phyloP scores from a whole-genome alignment of 495 filamentous ascomycete species.

The Penicillium riverlandense region DNA sequence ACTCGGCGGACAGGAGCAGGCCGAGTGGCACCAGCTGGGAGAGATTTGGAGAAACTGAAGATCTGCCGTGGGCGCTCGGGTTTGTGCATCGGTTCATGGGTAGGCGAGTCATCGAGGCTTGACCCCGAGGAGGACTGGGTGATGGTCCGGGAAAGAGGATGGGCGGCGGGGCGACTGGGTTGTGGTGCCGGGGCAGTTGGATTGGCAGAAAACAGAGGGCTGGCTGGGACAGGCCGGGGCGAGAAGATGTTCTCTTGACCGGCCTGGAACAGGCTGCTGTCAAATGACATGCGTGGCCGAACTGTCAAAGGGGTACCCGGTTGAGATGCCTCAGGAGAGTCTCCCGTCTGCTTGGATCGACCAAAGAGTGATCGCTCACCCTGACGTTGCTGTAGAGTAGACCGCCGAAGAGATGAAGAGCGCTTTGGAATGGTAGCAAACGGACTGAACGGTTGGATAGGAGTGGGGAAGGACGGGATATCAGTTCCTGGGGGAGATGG shows the following conservation, averaged over 20 bases:
- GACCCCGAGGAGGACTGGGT: constrained; percentile 79
- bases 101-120: constrained; percentile 72
- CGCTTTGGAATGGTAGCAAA: constrained; percentile 41
- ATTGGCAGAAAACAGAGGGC: constrained; percentile 14
- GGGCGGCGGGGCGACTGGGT: constrained; percentile 44
- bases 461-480: constrained; percentile 13
- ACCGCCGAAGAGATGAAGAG: constrained; percentile 70
- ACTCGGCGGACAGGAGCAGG: constrained; percentile 33
- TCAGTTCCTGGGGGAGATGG: constrained; percentile 20
- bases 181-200: constrained; percentile 8
- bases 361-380: constrained; percentile 54
- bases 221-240: constrained; percentile 24
- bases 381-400: constrained; percentile 79
- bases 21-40: constrained; percentile 60
- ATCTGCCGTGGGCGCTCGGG: constrained; percentile 43
- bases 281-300: constrained; percentile 68
- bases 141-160: constrained; percentile 78
- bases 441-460: constrained; percentile 27
- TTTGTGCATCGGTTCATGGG: constrained; percentile 53
- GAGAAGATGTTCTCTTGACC: constrained; percentile 50
- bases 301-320: constrained; percentile 32
- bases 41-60: constrained; percentile 71
- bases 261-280: constrained; percentile 57
- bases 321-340: constrained; percentile 23
- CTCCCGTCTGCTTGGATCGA: constrained; percentile 33